phyloP scores from a whole-genome alignment of 1,139 yeast genomes.

The Candida mesenterica region DNA sequence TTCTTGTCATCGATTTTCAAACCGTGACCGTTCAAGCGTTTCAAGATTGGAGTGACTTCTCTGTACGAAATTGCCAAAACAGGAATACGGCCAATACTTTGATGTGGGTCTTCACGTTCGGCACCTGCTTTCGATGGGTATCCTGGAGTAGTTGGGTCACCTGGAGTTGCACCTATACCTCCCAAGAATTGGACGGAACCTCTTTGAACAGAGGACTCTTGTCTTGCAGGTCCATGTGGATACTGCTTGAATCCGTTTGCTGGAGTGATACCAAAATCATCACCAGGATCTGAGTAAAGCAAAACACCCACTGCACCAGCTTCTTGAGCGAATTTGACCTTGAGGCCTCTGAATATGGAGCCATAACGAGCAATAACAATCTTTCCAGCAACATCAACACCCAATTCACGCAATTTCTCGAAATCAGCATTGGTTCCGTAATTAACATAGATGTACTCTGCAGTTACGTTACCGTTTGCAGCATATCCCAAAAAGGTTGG shows the following conservation, averaged over 20 bases:
- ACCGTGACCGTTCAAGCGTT: conserved; percentile 36
- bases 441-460: conserved; percentile 42
- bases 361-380: conserved; percentile 46
- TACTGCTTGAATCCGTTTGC: conserved; percentile 46
- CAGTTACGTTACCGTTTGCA: conserved; percentile 50
- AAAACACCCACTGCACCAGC: conserved; percentile 45
- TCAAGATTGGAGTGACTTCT: conserved; percentile 46
- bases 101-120: conserved; percentile 42
- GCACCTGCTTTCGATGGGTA: conserved; percentile 63
- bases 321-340: conserved; percentile 51
- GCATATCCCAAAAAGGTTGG: conserved; percentile 49
- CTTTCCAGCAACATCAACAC: conserved; percentile 41
- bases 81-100: conserved; percentile 45
- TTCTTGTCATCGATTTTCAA: conserved; percentile 23
- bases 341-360: conserved; percentile 41
- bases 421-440: conserved; percentile 43
- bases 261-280: conserved; percentile 42
- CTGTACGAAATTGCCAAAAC: conserved; percentile 47
- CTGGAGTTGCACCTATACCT: conserved; percentile 58
- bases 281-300: conserved; percentile 46
- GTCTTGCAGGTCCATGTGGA: conserved; percentile 48
- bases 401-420: conserved; percentile 28
- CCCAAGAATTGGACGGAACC: conserved; percentile 83
- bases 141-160: conserved; percentile 90
- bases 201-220: conserved; percentile 49